Percentiles rank a stretch among this genome's conserved stretches.
These are phyloP conservation scores for Sugiyamaella castrensis DNA, from an alignment of 1,139 yeast species.

Conservation along the genomic window DNA sequence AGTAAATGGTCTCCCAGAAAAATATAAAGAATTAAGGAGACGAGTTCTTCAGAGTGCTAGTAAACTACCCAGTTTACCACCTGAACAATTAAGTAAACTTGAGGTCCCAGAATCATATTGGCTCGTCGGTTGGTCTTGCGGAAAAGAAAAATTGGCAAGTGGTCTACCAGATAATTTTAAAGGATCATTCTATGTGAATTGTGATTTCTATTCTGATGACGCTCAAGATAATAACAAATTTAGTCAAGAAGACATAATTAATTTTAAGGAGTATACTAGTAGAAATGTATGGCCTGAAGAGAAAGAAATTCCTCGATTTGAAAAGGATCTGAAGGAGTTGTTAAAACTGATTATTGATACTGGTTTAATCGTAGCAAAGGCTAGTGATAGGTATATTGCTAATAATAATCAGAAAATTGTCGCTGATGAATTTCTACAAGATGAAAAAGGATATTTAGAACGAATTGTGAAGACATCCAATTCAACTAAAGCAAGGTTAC, in stretches of 20 bases:
- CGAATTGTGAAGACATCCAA: conserved; percentile 50
- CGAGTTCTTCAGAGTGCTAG: conserved; percentile 49
- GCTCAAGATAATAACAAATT: conserved; percentile 30
- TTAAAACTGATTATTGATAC: conserved; percentile 51
- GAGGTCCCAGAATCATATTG: conserved; percentile 51
- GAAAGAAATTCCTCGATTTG: conserved; percentile 28
- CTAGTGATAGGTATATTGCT: conserved; percentile 48
- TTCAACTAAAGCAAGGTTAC: conserved; percentile 57
- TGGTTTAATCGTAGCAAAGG: conserved; percentile 50
- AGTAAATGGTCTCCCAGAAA: conserved; percentile 46
- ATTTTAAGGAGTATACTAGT: conserved; percentile 47
- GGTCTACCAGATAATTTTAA: conserved; percentile 50
- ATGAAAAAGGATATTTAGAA: conserved; percentile 43
- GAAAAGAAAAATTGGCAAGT: conserved; percentile 49
- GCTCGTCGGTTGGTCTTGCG: conserved; percentile 67
- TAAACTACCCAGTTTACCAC: conserved; percentile 45
- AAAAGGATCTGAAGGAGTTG: conserved; percentile 32
- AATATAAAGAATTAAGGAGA: conserved; percentile 42
- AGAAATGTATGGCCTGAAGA: conserved; percentile 61
- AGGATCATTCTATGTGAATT: conserved; percentile 61
- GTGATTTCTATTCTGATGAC: conserved; percentile 51
- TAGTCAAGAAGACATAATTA: conserved; percentile 32
- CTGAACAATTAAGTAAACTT: conserved; percentile 37
- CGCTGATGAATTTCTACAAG: conserved; percentile 23
- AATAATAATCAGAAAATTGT: conserved; percentile 2